phyloP scores from a whole-genome alignment of 169 alveolate species.

The Plasmodium gonderi region DNA sequence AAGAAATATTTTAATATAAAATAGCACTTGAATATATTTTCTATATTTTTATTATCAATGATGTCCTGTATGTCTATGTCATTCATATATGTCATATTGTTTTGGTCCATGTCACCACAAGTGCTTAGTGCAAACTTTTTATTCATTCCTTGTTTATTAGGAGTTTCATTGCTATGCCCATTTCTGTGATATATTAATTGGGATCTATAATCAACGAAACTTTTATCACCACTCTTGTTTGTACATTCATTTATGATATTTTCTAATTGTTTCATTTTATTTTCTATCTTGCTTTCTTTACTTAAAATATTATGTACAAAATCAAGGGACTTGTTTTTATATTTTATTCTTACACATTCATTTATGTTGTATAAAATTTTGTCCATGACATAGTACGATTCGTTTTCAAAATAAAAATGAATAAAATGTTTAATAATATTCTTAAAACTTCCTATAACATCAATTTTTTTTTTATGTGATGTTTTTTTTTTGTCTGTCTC shows the following conservation, averaged over 20 bases:
- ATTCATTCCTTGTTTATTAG: not conserved
- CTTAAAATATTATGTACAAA: slow-evolving; percentile 8
- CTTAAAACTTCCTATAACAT: not conserved
- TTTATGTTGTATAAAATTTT: slow-evolving; percentile 25
- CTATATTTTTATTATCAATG: slow-evolving; percentile 36
- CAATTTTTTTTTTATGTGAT: not conserved
- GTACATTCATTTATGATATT: slow-evolving; percentile 21
- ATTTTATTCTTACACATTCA: slow-evolving; percentile 35
- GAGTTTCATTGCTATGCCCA: not conserved
- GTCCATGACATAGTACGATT: slow-evolving; percentile 25
- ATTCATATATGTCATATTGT: not conserved
- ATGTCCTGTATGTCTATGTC: slow-evolving; percentile 27
- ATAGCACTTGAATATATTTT: slow-evolving; percentile 34
- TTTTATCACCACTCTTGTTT: slow-evolving; percentile 18
- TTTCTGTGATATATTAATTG: not conserved
- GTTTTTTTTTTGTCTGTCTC: not conserved
- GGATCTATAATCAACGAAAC: slow-evolving; percentile 2
- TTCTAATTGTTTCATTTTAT: slow-evolving; percentile 26
- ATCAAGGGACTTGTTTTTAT: slow-evolving; percentile 15
- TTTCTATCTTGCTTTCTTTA: slow-evolving; percentile 43
- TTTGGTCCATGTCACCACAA: not conserved
- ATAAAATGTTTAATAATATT: not conserved
- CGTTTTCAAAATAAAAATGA: slow-evolving; percentile 60
- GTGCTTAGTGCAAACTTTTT: not conserved
- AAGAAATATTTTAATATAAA: slow-evolving; percentile 41